Conservation (phyloP, 1,139 yeast genomes). For the Diutina rugosa region DNA sequence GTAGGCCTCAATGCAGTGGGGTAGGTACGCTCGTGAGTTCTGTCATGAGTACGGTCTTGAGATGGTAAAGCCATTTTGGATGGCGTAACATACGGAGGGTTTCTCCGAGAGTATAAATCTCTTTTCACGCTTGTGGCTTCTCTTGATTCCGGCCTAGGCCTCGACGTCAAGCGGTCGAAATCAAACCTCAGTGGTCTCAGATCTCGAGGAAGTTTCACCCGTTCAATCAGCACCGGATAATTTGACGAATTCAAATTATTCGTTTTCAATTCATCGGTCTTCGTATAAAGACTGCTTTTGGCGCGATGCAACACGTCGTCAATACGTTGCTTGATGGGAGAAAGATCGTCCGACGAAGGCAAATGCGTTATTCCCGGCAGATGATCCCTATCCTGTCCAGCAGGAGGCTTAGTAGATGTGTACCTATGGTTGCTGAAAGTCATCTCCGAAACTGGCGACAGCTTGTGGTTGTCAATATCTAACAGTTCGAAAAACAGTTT, state of each 20-base stretch:
- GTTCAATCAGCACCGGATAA: neutral
- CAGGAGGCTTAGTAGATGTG: neutral
- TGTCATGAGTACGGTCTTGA: no score
- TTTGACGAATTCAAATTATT: neutral
- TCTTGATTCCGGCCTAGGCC: neutral
- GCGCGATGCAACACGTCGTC: neutral
- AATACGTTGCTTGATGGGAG: neutral
- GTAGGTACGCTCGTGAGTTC: neutral
- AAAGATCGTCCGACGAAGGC: neutral
- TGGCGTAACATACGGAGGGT: neutral
- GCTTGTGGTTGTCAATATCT: neutral
- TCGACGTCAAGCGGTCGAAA: neutral
- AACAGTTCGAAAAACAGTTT: neutral
- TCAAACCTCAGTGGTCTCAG: neutral
- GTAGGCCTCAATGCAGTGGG: neutral
- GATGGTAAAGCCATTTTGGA: neutral
- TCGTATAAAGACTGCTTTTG: neutral
- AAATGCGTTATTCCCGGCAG: neutral
- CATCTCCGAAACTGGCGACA: neutral
- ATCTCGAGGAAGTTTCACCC: no score
- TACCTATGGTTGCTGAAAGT: neutral
- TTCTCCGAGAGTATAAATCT: neutral
- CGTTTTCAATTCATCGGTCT: neutral
- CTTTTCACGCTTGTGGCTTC: neutral
- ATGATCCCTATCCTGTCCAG: neutral